Evolutionary conservation across 2,329 filamentous ascomycete genomes (phyloP).

Genomic region (Hymenoscyphus fructigenus): DNA sequence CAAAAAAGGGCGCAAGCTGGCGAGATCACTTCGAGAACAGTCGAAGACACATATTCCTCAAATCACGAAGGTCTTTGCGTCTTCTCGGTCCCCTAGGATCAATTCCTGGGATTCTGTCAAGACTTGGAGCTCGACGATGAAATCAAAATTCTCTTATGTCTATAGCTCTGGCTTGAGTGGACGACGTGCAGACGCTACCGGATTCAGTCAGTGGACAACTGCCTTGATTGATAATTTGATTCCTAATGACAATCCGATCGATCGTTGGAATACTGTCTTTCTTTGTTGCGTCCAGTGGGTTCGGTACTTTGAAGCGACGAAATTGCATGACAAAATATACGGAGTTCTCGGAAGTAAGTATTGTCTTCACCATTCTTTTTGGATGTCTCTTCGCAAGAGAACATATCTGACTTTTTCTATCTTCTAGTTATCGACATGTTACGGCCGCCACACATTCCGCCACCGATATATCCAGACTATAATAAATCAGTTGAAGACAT

Average conservation of each 20-base stretch:
- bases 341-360: conserved; percentile 7
- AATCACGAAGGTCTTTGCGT: conserved; percentile 11
- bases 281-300: conserved; percentile 15
- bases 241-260: conserved; percentile 5
- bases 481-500: conserved; percentile 16
- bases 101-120: conserved; percentile 12
- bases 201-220: conserved; percentile 16
- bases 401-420: background rate
- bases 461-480: conserved; percentile 17
- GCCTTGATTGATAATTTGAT: conserved; percentile 13
- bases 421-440: conserved; percentile 13
- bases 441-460: conserved; percentile 9
- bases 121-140: conserved; percentile 12
- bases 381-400: background rate
- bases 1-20: conserved; percentile 8
- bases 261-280: conserved; percentile 14
- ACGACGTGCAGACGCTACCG: conserved; percentile 11
- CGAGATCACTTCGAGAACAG: conserved; percentile 6
- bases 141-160: conserved; percentile 12
- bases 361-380: background rate
- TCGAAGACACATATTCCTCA: conserved; percentile 9
- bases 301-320: conserved; percentile 11
- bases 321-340: conserved; percentile 14
- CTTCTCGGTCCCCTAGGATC: conserved; percentile 10
- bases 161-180: conserved; percentile 4